Percentiles rank a stretch among this genome's conserved stretches.
These are phyloP conservation scores for Pichia sp. DNA, from an alignment of 1,139 yeast species.

Conservation along the genomic window DNA sequence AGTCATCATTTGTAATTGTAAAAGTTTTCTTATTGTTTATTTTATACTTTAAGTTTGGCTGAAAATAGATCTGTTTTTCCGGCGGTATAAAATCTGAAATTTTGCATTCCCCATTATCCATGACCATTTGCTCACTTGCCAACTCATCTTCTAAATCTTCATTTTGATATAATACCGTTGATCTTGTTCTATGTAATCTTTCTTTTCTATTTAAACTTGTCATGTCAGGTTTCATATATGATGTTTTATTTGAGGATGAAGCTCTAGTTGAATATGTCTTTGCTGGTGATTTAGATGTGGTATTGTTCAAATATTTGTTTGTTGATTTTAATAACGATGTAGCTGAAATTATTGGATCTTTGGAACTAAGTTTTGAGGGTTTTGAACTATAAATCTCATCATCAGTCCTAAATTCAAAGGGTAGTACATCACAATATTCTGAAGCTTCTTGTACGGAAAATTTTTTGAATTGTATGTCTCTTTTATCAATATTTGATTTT, in stretches of 20 bases:
- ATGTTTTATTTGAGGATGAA: not conserved
- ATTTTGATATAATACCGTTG: slow-evolving; percentile 9
- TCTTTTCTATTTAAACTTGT: slow-evolving; percentile 11
- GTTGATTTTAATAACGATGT: not conserved
- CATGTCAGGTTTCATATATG: slow-evolving; percentile 7
- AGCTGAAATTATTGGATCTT: not conserved
- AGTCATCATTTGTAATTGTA: slow-evolving; percentile 53
- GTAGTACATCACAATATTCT: not conserved
- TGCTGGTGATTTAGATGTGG: not conserved
- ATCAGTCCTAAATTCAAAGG: not conserved
- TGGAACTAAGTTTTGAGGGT: not conserved
- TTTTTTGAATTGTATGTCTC: not conserved
- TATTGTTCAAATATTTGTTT: not conserved
- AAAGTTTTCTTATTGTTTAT: slow-evolving; percentile 44
- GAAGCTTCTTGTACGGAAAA: not conserved
- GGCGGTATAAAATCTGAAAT: slow-evolving; percentile 23
- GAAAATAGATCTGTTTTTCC: slow-evolving; percentile 33
- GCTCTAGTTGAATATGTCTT: too few species aligned
- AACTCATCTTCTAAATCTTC: slow-evolving; percentile 12
- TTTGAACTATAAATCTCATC: not conserved
- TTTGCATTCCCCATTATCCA: slow-evolving; percentile 10
- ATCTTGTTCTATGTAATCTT: slow-evolving; percentile 5
- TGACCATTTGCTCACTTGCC: slow-evolving; percentile 11
- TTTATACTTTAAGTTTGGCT: slow-evolving; percentile 46
- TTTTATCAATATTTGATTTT: not conserved